Evolutionary conservation across 345 rosid species (phyloP).

Genomic region (Arabis hirsuta): DNA sequence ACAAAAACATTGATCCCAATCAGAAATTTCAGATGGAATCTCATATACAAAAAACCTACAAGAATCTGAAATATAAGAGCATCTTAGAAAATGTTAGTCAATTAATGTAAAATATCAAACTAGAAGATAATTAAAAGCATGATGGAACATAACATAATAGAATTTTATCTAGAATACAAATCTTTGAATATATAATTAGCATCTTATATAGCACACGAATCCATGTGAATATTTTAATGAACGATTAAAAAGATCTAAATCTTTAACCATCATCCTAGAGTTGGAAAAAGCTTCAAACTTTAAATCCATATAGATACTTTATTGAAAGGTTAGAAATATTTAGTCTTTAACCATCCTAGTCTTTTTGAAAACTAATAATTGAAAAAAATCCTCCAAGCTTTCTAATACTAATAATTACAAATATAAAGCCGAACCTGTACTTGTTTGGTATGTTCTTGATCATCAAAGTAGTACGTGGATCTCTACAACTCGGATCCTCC

Average conservation of each 20-base stretch:
- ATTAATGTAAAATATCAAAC: constrained; percentile 36
- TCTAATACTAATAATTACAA: not conserved
- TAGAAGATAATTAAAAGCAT: constrained; percentile 38
- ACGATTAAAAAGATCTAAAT: constrained; percentile 32
- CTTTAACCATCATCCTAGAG: constrained; percentile 24
- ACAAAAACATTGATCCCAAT: constrained; percentile 6
- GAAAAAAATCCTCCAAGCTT: no score
- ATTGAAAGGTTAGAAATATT: constrained; percentile 3
- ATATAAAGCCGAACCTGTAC: constrained; percentile 41
- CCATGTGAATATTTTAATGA: constrained; percentile 42
- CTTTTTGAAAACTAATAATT: no score
- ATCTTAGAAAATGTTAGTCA: constrained; percentile 35
- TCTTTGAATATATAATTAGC: constrained; percentile 38
- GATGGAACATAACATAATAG: constrained; percentile 42
- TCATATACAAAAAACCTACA: constrained; percentile 11
- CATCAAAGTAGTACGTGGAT: constrained; percentile 49
- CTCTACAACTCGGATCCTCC: constrained; percentile 50
- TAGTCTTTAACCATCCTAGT: constrained; percentile 13
- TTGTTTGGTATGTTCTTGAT: constrained; percentile 50
- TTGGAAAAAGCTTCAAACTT: constrained; percentile 30
- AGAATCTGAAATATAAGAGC: constrained; percentile 29
- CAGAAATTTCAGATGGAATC: constrained; percentile 22
- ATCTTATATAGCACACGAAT: constrained; percentile 34
- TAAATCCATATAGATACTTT: constrained; percentile 21
- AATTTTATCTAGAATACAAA: constrained; percentile 47